Evolutionary conservation across 177 flowering plant genomes (phyloP).

Genomic region (Vitis hybrid): DNA sequence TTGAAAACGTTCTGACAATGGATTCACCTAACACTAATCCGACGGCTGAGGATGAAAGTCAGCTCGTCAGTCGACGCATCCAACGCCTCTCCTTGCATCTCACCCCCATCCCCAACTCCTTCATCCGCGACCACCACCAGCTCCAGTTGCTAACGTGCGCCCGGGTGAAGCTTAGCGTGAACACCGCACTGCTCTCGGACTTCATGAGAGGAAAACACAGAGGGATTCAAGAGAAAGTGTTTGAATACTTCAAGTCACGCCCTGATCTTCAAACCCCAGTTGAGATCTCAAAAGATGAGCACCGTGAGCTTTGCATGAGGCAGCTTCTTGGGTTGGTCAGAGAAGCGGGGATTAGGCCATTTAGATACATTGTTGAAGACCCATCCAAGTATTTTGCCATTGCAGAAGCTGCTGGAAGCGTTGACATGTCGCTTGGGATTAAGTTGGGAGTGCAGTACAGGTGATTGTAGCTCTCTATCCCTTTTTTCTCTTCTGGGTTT

Average conservation of each 20-base stretch:
- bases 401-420: conserved; percentile 75
- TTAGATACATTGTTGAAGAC: conserved; percentile 58
- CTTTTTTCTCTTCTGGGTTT: not conserved
- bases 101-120: conserved; percentile 14
- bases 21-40: conserved; percentile 12
- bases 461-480: conserved; percentile 22
- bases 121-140: not conserved
- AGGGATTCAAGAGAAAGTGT: conserved; percentile 69
- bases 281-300: conserved; percentile 71
- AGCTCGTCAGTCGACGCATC: conserved; percentile 36
- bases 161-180: conserved; percentile 34
- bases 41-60: conserved; percentile 30
- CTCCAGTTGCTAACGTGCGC: conserved; percentile 42
- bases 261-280: conserved; percentile 92
- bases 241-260: conserved; percentile 58
- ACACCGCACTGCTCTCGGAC: conserved; percentile 29
- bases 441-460: conserved; percentile 95
- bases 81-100: conserved; percentile 59
- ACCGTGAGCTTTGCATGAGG: conserved; percentile 80
- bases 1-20: not conserved
- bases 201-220: conserved; percentile 86
- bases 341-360: conserved; percentile 77
- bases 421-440: conserved; percentile 85
- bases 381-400: conserved; percentile 84
- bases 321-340: conserved; percentile 73